A percentile compares a stretch with the other conserved stretches of the same genome.
phyloP scores from a whole-genome alignment of 2,329 filamentous ascomycete genomes.

The Emericellopsis atlantica region DNA sequence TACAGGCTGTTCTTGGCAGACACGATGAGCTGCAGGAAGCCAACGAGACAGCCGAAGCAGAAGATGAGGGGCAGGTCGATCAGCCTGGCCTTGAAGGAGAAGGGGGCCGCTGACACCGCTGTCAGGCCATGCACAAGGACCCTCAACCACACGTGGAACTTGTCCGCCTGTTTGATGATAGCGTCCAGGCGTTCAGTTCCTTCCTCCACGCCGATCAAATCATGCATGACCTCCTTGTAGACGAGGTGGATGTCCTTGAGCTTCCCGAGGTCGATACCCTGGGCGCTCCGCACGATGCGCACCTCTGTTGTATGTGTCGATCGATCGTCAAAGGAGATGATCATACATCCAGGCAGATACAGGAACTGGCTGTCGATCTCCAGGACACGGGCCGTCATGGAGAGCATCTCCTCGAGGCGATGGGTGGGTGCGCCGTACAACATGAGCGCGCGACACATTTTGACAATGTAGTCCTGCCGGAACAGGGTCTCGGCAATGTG shows the following conservation, averaged over 20 bases:
- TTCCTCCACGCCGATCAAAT: constrained; percentile 44
- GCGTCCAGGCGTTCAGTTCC: constrained; percentile 38
- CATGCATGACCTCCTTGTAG: constrained; percentile 54
- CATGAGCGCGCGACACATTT: constrained; percentile 77
- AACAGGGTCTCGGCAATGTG: constrained; percentile 56
- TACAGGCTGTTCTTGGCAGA: constrained; percentile 58
- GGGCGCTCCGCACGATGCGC: constrained; percentile 43
- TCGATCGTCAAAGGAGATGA: constrained; percentile 72
- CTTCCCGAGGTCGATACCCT: constrained; percentile 49
- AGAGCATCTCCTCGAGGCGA: constrained; percentile 79
- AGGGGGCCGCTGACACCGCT: constrained; percentile 59
- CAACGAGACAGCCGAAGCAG: constrained; percentile 56
- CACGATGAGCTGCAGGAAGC: constrained; percentile 56
- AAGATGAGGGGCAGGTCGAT: constrained; percentile 66
- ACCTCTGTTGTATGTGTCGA: constrained; percentile 55
- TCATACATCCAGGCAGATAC: constrained; percentile 85
- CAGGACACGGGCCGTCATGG: constrained; percentile 70
- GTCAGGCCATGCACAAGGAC: constrained; percentile 62
- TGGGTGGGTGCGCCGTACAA: constrained; percentile 81
- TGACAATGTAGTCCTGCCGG: constrained; percentile 71
- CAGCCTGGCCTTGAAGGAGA: constrained; percentile 58
- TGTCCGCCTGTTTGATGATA: constrained; percentile 40
- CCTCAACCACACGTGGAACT: constrained; percentile 36
- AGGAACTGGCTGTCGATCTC: constrained; percentile 82
- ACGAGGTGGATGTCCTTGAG: constrained; percentile 47